phyloP scores from a whole-genome alignment of 768 basidiomycete species.

The Sarcodon aspratus region DNA sequence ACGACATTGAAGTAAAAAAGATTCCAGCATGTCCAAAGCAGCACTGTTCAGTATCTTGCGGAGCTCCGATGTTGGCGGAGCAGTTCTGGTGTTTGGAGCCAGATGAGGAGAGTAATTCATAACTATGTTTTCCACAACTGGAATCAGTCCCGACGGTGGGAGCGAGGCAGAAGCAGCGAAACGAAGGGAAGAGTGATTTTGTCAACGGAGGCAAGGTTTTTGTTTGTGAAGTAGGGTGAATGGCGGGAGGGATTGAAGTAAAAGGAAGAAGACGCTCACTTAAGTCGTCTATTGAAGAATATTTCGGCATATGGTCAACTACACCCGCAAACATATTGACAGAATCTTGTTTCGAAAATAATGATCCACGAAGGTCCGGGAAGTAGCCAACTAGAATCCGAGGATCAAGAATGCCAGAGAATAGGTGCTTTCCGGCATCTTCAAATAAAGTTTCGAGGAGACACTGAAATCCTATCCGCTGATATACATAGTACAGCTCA shows the following conservation, averaged over 20 bases:
- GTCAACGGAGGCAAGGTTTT: neutral
- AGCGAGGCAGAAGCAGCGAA: constrained; percentile 9
- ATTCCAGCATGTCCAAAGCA: constrained; percentile 67
- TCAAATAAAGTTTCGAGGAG: constrained; percentile 74
- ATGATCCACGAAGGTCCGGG: constrained; percentile 56
- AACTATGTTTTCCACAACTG: constrained; percentile 85
- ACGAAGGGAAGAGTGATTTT: constrained; percentile 8
- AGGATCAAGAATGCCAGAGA: constrained; percentile 76
- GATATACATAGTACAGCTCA: constrained; percentile 69
- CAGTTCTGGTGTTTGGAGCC: constrained; percentile 50
- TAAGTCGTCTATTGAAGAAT: constrained; percentile 68
- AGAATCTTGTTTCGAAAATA: constrained; percentile 43
- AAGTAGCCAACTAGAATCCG: constrained; percentile 74
- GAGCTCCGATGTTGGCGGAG: constrained; percentile 63
- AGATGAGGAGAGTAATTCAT: constrained; percentile 87
- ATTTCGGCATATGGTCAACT: constrained; percentile 54
- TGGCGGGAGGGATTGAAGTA: constrained; percentile 4
- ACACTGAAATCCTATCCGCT: constrained; percentile 72
- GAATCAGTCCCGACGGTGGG: constrained; percentile 49
- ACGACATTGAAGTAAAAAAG: constrained; percentile 53
- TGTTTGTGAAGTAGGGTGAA: neutral
- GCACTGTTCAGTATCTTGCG: constrained; percentile 48
- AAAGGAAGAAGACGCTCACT: constrained; percentile 45
- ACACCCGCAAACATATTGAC: constrained; percentile 71
- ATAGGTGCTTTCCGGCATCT: constrained; percentile 69